Conservation (phyloP, 306 rosid species). For the Cicer chorassanicum region DNA sequence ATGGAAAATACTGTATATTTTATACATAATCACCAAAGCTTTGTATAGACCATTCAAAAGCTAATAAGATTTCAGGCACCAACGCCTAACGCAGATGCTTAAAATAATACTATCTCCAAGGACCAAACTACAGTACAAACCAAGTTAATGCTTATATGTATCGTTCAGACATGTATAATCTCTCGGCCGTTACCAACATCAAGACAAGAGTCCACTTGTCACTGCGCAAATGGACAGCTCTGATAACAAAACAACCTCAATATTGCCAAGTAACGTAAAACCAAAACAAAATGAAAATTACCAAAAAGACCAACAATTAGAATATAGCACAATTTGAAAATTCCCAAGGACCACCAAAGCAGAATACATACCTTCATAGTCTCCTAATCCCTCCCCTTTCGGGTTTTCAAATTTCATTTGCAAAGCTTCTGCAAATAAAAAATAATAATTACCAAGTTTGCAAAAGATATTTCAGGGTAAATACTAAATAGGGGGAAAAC, state of each 20-base stretch:
- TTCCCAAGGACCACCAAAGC: slow-evolving; percentile 13
- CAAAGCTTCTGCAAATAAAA: slow-evolving; percentile 74
- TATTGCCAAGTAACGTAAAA: slow-evolving; percentile 26
- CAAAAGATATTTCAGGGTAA: slow-evolving; percentile 34
- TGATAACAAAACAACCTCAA: slow-evolving; percentile 35
- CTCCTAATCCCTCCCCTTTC: slow-evolving; percentile 59
- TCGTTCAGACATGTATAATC: slow-evolving; percentile 7
- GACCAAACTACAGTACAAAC: slow-evolving; percentile 22
- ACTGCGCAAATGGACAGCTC: neutral
- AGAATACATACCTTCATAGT: slow-evolving; percentile 62
- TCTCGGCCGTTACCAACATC: slow-evolving; percentile 25
- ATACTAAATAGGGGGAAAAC: neutral
- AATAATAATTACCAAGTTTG: slow-evolving; percentile 35
- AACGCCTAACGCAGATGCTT: slow-evolving; percentile 25
- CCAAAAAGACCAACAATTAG: slow-evolving; percentile 1
- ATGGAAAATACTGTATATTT: slow-evolving; percentile 35
- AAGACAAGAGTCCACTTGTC: slow-evolving; percentile 20
- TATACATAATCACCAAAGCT: neutral
- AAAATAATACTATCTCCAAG: slow-evolving; percentile 20
- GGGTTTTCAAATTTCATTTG: slow-evolving; percentile 70
- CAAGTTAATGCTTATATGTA: slow-evolving; percentile 13
- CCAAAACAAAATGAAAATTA: slow-evolving; percentile 27
- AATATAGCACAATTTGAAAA: neutral
- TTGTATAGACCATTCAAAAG: slow-evolving; percentile 26
- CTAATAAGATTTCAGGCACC: slow-evolving; percentile 37